These are phyloP conservation scores for Populus tomentosa DNA, from an alignment of 441 rosid species.

Conservation along the genomic window DNA sequence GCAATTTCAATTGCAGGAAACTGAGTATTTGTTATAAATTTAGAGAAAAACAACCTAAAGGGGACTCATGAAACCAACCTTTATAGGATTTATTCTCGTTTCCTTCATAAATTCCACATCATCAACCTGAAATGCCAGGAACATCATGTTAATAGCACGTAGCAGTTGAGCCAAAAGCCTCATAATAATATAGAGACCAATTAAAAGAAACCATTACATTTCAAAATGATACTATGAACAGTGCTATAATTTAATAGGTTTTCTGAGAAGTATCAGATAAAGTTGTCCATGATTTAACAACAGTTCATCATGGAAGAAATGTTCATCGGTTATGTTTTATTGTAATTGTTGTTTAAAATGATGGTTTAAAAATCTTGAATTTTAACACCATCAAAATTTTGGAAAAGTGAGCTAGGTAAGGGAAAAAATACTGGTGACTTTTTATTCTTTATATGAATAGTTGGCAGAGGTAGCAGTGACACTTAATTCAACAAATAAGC, in stretches of 20 bases:
- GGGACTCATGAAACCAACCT: slow-evolving; percentile 37
- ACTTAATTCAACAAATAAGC: not conserved
- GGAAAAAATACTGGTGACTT: not conserved
- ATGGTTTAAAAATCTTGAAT: no score
- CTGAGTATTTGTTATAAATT: not conserved
- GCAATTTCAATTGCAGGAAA: not conserved
- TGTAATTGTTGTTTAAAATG: no score
- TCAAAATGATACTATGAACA: not conserved
- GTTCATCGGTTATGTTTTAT: no score
- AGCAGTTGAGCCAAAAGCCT: slow-evolving; percentile 10
- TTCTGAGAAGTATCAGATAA: not conserved
- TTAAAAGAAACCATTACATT: not conserved
- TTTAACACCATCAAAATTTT: no score
- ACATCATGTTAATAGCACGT: slow-evolving; percentile 25
- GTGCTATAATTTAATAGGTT: not conserved
- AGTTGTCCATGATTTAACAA: not conserved
- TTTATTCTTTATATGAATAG: not conserved
- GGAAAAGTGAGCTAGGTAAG: not conserved
- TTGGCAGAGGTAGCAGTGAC: not conserved
- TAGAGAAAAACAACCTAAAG: not conserved
- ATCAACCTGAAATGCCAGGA: slow-evolving; percentile 67
- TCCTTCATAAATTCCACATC: slow-evolving; percentile 57
- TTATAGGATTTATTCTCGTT: slow-evolving; percentile 46
- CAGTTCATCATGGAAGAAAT: not conserved
- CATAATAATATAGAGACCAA: not conserved